Conservation (phyloP, 441 rosid genomes). For the Eugenia klotzschiana region DNA sequence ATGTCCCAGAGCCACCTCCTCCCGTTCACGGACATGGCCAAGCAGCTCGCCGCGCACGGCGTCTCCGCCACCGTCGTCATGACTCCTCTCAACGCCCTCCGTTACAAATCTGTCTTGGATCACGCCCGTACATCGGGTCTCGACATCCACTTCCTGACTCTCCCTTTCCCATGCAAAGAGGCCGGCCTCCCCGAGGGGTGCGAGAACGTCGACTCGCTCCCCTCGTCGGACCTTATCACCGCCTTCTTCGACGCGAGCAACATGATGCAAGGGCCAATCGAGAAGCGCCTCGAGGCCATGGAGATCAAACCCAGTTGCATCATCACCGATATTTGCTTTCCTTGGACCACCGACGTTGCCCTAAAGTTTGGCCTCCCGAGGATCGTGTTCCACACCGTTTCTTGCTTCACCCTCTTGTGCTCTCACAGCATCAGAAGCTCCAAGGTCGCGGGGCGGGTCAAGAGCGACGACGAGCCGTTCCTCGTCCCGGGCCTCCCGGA, state of each 20-base stretch:
- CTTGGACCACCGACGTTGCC: slow-evolving; percentile 4
- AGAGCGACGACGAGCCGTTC: neutral
- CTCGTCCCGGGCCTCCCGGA: slow-evolving; percentile 3
- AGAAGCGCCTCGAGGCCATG: neutral
- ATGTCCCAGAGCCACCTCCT: slow-evolving; percentile 12
- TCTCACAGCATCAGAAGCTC: neutral
- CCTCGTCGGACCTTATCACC: neutral
- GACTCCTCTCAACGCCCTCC: slow-evolving; percentile 2
- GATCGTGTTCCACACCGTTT: neutral
- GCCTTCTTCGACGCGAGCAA: slow-evolving; percentile 4
- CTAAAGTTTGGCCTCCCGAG: slow-evolving; percentile 3
- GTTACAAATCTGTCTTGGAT: neutral
- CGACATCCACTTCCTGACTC: neutral
- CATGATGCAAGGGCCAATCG: neutral
- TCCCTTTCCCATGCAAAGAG: neutral
- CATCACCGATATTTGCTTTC: slow-evolving; percentile 2
- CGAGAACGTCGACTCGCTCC: slow-evolving; percentile 8
- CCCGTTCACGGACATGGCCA: slow-evolving; percentile 8
- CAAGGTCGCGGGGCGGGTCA: neutral
- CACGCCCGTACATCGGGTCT: neutral
- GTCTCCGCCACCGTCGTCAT: neutral
- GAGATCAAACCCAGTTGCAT: slow-evolving; percentile 1
- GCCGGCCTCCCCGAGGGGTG: slow-evolving; percentile 5
- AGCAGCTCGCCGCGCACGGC: neutral
- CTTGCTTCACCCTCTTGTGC: slow-evolving; percentile 8